A percentile compares a stretch with the other conserved stretches of the same genome.
phyloP scores from a whole-genome alignment of 1,139 yeast species.

The Yamadazyma aaseri region DNA sequence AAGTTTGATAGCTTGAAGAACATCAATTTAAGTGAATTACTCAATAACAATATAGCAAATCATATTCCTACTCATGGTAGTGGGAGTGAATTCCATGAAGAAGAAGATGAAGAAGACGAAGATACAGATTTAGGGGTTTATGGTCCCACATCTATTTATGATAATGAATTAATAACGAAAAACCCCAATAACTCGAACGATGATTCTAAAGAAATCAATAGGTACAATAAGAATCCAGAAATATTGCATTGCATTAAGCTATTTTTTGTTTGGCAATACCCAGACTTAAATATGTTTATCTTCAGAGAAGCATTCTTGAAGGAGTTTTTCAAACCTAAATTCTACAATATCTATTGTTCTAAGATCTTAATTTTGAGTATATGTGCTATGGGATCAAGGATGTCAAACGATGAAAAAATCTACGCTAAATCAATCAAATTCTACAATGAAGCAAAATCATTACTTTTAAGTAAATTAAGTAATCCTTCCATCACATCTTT shows the following conservation, averaged over 20 bases:
- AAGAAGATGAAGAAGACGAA: constrained; percentile 16
- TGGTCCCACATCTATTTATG: constrained; percentile 53
- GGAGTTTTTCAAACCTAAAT: constrained; percentile 53
- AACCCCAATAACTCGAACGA: constrained; percentile 20
- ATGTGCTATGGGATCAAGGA: constrained; percentile 55
- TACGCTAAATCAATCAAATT: constrained; percentile 38
- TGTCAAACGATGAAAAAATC: constrained; percentile 44
- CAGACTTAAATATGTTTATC: constrained; percentile 61
- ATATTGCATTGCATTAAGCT: constrained; percentile 51
- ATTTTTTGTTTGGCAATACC: constrained; percentile 66
- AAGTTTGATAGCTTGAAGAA: constrained; percentile 22
- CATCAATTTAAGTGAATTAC: constrained; percentile 5
- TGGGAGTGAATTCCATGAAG: constrained; percentile 4
- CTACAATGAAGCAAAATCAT: constrained; percentile 45
- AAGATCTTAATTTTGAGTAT: constrained; percentile 51
- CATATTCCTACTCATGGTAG: constrained; percentile 7
- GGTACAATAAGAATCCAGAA: constrained; percentile 38
- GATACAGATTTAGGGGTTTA: constrained; percentile 35
- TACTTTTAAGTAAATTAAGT: constrained; percentile 40
- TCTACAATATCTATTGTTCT: constrained; percentile 50
- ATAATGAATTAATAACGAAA: constrained; percentile 27
- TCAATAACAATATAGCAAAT: neutral
- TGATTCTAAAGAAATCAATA: constrained; percentile 24
- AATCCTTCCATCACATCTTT: constrained; percentile 19
- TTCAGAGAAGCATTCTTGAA: constrained; percentile 64